Base-by-base conservation (phyloP, 2,329 filamentous ascomycete species). In the Davidsoniella neocaledoniae region DNA sequence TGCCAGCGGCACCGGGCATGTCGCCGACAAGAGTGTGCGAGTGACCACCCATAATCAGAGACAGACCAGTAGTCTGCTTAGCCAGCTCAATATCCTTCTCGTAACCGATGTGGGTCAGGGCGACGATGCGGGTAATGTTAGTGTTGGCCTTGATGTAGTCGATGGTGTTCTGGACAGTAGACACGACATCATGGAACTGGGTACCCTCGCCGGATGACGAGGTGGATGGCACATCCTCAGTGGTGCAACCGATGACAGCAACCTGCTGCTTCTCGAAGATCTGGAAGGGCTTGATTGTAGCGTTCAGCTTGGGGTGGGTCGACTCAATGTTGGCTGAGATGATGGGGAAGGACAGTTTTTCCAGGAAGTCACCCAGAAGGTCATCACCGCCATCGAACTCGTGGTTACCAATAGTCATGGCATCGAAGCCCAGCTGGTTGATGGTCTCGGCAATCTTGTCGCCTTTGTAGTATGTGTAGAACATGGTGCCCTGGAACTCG, bases 401-500 rank as follows among this genome's bases (percentile, higher is more conserved):
- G 57, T 81, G 77, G 63, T 81, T 81, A 14, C 77, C 77, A 1
- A 81, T 63, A 0, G 77, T 81, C 77, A 82, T 81, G 56, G 73
- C 76, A 54, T 80, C 74, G 55, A 82, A 80, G n/a, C 71, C 70
- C 46, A 82, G 64, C 58, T 77, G 69, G 54, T 83, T 83, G 53
- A 82, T 63, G 0, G 74, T 77, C 57, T 79, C 72, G 45, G 77
- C 76, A 54, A 82, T 82, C 68, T 82, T 82, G 64, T 80, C 76
- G 21, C 76, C 75, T 14, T 73, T 72, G 57, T 82, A 82, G 60
- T 73, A 81, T 3, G 71, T 71, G 63, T 79, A 82, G 65, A 80
- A 82, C 6, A 81, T 66, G 0, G 79, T 82, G 49, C 79, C 78
- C 56, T 81, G 75, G 59, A 82, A 82, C 59, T 82, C 79, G 56